These are phyloP conservation scores for Suillus decipiens DNA, from an alignment of 768 basidiomycete species.

Conservation along the genomic window DNA sequence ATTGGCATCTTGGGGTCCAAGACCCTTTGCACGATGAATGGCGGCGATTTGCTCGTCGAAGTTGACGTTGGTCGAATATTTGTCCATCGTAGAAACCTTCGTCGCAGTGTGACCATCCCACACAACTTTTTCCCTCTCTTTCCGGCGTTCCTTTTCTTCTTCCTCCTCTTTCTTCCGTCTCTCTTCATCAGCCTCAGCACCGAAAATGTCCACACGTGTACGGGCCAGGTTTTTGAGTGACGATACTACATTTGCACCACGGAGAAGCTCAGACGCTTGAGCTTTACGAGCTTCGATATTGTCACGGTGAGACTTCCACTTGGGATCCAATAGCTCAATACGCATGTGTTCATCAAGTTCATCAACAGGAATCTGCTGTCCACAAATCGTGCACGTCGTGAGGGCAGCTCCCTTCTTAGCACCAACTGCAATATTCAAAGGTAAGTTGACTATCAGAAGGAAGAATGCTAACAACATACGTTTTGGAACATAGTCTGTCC, in stretches of 20 bases:
- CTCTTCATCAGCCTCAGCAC: slow-evolving; percentile 91
- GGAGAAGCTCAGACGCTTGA: slow-evolving; percentile 83
- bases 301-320: slow-evolving; percentile 97
- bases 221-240: slow-evolving; percentile 92
- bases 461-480: slow-evolving; percentile 48
- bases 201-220: slow-evolving; percentile 97
- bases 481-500: slow-evolving; percentile 95
- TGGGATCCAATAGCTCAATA: slow-evolving; percentile 95
- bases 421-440: slow-evolving; percentile 49
- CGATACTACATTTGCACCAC: slow-evolving; percentile 90
- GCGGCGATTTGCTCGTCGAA: slow-evolving; percentile 98
- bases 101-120: slow-evolving; percentile 99
- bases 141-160: slow-evolving; percentile 75
- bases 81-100: slow-evolving; percentile 88
- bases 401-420: slow-evolving; percentile 62
- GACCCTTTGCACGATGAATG: slow-evolving; percentile 90
- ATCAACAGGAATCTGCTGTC: slow-evolving; percentile 95
- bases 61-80: slow-evolving; percentile 91
- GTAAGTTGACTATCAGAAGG: slow-evolving; percentile 9
- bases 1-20: slow-evolving; percentile 77
- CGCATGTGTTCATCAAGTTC: slow-evolving; percentile 98
- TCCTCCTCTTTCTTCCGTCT: slow-evolving; percentile 85
- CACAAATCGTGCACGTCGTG: slow-evolving; percentile 90
- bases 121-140: slow-evolving; percentile 91
- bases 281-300: slow-evolving; percentile 86